These are phyloP conservation scores for Blastobotrys apis DNA, from an alignment of 1,139 yeast genomes.

Conservation along the genomic window DNA sequence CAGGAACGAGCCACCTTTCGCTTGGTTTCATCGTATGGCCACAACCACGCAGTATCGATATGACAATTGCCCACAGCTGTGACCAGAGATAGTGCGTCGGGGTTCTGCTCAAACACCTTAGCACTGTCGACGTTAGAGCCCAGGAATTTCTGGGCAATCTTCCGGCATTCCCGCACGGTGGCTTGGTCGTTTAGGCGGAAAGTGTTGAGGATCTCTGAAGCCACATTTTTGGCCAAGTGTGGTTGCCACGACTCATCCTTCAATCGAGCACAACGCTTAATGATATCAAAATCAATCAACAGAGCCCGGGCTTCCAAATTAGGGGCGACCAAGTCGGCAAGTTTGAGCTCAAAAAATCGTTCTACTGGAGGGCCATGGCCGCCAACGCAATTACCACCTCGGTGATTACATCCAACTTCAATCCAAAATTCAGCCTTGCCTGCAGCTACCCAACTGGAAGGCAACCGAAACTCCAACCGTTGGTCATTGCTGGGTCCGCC, in stretches of 20 bases:
- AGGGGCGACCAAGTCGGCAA: conserved; percentile 78
- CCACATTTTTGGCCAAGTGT: conserved; percentile 53
- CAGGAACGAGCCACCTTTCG: conserved; percentile 89
- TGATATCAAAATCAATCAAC: conserved; percentile 67
- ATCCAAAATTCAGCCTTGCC: conserved; percentile 56
- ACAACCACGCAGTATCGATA: conserved; percentile 94
- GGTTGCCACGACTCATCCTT: conserved; percentile 68
- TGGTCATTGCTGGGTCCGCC: conserved; percentile 51
- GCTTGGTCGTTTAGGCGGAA: conserved; percentile 50
- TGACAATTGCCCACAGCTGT: conserved; percentile 91
- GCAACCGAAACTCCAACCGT: conserved; percentile 72
- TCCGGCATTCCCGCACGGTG: conserved; percentile 57
- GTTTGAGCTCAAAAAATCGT: conserved; percentile 58
- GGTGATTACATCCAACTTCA: conserved; percentile 90
- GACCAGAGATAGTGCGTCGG: conserved; percentile 41
- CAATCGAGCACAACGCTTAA: conserved; percentile 83
- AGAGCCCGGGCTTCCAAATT: conserved; percentile 74
- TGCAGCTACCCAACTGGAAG: conserved; percentile 47
- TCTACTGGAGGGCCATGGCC: not conserved
- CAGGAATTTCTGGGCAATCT: conserved; percentile 57
- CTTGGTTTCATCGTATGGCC: conserved; percentile 97
- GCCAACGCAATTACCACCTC: conserved; percentile 72
- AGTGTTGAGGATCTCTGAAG: conserved; percentile 66
- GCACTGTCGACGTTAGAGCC: conserved; percentile 64
- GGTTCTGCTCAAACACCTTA: conserved; percentile 44